Base-by-base conservation (phyloP, 768 basidiomycete species). In the Boletus rex-veris region DNA sequence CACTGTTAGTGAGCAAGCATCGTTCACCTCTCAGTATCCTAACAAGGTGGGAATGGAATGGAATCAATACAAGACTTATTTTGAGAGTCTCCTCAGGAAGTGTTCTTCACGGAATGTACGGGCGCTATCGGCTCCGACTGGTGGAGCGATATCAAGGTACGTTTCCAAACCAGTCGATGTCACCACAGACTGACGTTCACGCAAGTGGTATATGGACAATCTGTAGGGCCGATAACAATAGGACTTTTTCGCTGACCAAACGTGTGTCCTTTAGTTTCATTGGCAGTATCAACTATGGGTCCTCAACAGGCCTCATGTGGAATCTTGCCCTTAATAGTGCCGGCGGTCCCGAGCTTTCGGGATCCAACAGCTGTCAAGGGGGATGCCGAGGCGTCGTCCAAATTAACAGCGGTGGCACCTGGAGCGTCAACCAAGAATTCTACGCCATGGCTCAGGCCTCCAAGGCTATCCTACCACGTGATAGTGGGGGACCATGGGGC, bases 141-240 rank as follows among this genome's bases (percentile, higher is more conserved):
- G 88, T 91, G 88, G 88, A 73, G 72, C 45, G 86, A 90, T 59
- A 83, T 90, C 68, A 90, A 90, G 77, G 86, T 83, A 55, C 6
- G 69, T 47, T 30, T 45, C 16, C 15, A 7, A 31, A 7, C 21
- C 3, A 6, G 16, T 30, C 3, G 5, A 7, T 31, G 5, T 31
- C n/a, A 19, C 41, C 7, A 35, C 15, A 31, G 37, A 40, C 48
- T 69, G 38, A 70, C 47, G 14, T 39, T 15, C 21, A 37, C 26
- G 4, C 38, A 52, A 84, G 83, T 87, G 85, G 85, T 82, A 85
- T 56, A 81, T 85, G 78, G 77, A 83, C 54, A 84, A 85, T 59
- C 68, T 88, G 81, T 86, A 53, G 45, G 78, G 58, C 15, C 24
- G 30, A 15, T 14, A 26, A 16, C 18, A 44, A 33, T 1, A n/a